phyloP scores from a whole-genome alignment of 2,329 filamentous ascomycete species.

The Trichoderma sp. region DNA sequence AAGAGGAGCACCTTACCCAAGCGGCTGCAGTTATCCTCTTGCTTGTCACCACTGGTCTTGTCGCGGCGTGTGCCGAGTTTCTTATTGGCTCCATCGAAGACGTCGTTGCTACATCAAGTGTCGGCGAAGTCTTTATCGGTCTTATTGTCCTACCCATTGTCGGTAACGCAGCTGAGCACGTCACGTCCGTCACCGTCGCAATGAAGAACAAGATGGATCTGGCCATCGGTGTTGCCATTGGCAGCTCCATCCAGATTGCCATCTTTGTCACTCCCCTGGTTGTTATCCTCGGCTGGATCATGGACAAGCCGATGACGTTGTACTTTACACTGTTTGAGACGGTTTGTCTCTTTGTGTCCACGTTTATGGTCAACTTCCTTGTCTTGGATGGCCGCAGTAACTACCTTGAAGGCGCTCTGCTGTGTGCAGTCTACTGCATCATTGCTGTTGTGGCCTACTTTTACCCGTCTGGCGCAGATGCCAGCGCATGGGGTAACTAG shows the following conservation, averaged over 20 bases:
- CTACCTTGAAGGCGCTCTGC: conserved; percentile 77
- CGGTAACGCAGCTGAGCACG: conserved; percentile 74
- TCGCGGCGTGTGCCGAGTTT: conserved; percentile 71
- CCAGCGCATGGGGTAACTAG: conserved; percentile 46
- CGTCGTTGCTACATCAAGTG: conserved; percentile 58
- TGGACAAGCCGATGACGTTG: conserved; percentile 71
- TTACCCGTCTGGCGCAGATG: conserved; percentile 58
- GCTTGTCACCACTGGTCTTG: conserved; percentile 65
- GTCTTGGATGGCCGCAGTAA: conserved; percentile 85
- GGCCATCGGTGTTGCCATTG: conserved; percentile 72
- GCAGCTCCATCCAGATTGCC: conserved; percentile 73
- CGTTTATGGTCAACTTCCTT: conserved; percentile 86
- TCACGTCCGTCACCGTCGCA: conserved; percentile 71
- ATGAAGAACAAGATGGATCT: conserved; percentile 78
- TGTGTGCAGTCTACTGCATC: conserved; percentile 70
- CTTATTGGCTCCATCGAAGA: conserved; percentile 70
- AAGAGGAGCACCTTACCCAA: conserved; percentile 57
- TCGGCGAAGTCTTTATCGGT: conserved; percentile 71
- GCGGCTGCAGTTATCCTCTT: conserved; percentile 63
- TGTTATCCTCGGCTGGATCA: conserved; percentile 72
- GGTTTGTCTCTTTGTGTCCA: conserved; percentile 79
- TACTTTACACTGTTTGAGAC: conserved; percentile 92
- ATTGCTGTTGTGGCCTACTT: conserved; percentile 70
- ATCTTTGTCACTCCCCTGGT: conserved; percentile 72
- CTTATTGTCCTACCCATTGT: conserved; percentile 74